Evolutionary conservation across 495 filamentous ascomycete species (phyloP), one percentile per base, ranked within the genome.

Genomic region (Peziza echinospora): DNA sequence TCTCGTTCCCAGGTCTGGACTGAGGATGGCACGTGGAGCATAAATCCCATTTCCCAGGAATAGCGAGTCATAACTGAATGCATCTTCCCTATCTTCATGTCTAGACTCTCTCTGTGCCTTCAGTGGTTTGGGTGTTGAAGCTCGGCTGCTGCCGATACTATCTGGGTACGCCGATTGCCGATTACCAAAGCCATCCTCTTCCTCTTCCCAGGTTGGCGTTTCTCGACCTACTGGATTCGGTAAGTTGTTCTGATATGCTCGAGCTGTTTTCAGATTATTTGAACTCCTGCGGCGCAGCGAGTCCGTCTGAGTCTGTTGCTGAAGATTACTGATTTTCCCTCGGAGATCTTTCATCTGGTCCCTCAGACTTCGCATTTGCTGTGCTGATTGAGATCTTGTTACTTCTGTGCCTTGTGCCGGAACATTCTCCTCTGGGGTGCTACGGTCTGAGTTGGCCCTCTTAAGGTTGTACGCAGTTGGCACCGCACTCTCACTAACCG

Each of bases 1-100:
- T 6, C 30, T 37, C 30, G 13, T 37, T 37, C 30, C 6, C 19
- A 37, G 3, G 13, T 37, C 6, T 3, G 30, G 13, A 13, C 19
- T 11, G 30, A 37, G 30, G 13, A 37, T 13, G 13, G 30, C 19
- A 11, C 45, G 44, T 11, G 37, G 13, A 3, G 54, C 54, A 42
- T 56, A 56, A 16, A 56, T 46, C 10, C 54, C 54, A 7, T 56
- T 55, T 19, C 53, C 53, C n/a, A 94, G 70, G 62, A 93, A 93
- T 63, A 93, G 91, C 55, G 91, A 74, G 56, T 96, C 83, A 52
- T 97, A 97, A 59, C 93, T 89, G 60, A 97, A 97, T 5, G 89
- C 89, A 59, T 97, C 89, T 53, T 86, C 79, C 13, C 89, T 82
- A 60, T 96, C 87, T 64, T 97, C 89, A 56, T 97, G 89, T 1